phyloP scores from a whole-genome alignment of 2,329 filamentous ascomycete genomes.

The Sporothrix dimorphospora region DNA sequence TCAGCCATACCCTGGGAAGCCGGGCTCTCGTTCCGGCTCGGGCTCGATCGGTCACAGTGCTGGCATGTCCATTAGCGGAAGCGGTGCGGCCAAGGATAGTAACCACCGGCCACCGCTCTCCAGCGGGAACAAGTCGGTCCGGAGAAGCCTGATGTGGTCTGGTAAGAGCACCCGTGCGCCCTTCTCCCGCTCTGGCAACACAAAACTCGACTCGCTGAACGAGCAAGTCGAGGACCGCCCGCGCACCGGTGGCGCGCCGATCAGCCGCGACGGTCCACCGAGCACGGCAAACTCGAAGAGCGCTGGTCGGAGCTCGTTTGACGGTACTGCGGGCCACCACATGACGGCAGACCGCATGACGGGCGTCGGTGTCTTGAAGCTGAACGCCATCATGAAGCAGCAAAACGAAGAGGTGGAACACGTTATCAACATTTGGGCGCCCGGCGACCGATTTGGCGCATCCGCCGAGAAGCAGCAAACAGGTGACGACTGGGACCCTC shows the following conservation, averaged over 20 bases:
- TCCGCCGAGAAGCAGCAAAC: conserved; percentile 59
- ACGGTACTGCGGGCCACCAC: conserved; percentile 28
- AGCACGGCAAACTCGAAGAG: conserved; percentile 59
- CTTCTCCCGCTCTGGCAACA: conserved; percentile 54
- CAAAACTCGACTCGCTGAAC: conserved; percentile 61
- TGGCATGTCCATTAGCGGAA: conserved; percentile 42
- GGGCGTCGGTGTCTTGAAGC: conserved; percentile 75
- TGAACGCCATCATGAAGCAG: conserved; percentile 75
- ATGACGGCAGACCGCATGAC: conserved; percentile 68
- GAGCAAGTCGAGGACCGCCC: conserved; percentile 55
- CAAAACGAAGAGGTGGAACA: conserved; percentile 74
- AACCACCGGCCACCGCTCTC: conserved; percentile 55
- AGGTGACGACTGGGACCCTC: conserved; percentile 69
- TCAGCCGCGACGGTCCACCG: conserved; percentile 56
- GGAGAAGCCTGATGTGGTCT: conserved; percentile 72
- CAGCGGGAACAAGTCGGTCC: conserved; percentile 56
- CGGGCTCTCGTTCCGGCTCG: conserved; percentile 56
- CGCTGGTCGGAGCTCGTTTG: conserved; percentile 29
- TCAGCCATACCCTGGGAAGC: conserved; percentile 43
- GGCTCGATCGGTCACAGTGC: conserved; percentile 45
- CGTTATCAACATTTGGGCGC: conserved; percentile 76
- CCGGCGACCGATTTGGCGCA: conserved; percentile 53
- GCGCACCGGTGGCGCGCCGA: conserved; percentile 40
- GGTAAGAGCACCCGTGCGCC: conserved; percentile 59
- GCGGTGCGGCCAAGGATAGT: conserved; percentile 47